Evolutionary conservation across 768 basidiomycete species (phyloP), one percentile per base, ranked within the genome.

Genomic region (Amanita brunnescens): DNA sequence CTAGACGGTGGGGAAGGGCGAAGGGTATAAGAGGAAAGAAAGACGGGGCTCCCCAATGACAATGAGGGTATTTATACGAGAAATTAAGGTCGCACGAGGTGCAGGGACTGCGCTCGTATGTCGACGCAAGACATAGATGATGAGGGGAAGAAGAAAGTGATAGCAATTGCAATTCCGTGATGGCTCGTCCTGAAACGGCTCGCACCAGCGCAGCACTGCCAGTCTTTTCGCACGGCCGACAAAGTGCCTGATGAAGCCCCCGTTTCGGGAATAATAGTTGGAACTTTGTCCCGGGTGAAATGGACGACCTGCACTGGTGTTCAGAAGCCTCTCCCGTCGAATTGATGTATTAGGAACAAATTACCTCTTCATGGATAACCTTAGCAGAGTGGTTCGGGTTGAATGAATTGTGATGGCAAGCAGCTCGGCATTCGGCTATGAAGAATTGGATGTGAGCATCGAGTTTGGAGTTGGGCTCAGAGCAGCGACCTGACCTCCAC

Each of bases 181-280:
- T 40, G 42, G 42, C 14, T 51, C 38, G 33, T 43, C 42, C 49
- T 51, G 30, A 51, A 43, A 44, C 23, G 23, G 49, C 21, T 26
- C 6, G 6, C 38, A 30, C 59, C 55, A 52, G 54, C 55, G 59
- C 61, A 61, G 64, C 65, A 65, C 64, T 60, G 61, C 61, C 61
- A 42, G 39, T 42, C 45, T 49, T 54, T 55, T 51, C 57, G 57
- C 63, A 62, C 64, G 58, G 61, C 57, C 59, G 3, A n/a, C n/a
- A 26, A 29, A 14, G 14, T 16, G 42, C 24, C 42, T 8, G 42
- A 44, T 23, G 14, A 29, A n/a, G 10, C 12, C 41, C 21, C 24
- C 41, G 13, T 14, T 6, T 42, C 41, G 21, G 38, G 23, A 42
- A 21, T 7, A 40, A 24, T 21, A 14, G 26, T 29, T 1, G 4